These are phyloP conservation scores for Micractinium sp. DNA, from an alignment of 139 green algal species.

Conservation along the genomic window DNA sequence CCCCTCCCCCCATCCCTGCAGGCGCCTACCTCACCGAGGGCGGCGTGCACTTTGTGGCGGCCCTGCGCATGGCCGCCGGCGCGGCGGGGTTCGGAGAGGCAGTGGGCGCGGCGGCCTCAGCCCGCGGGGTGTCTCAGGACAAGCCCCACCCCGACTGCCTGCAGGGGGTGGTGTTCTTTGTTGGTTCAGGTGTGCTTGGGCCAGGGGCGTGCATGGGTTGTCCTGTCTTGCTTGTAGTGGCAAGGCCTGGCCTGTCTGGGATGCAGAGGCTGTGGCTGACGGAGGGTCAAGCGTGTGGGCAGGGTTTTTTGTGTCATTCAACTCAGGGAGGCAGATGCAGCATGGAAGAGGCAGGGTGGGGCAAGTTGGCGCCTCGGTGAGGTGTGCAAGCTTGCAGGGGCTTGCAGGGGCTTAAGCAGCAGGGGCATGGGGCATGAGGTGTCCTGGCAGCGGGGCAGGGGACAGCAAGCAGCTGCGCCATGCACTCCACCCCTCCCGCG, in stretches of 20 bases:
- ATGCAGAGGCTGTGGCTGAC: too few species aligned
- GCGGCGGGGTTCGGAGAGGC: constrained; percentile 16
- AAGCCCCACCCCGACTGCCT: constrained; percentile 27
- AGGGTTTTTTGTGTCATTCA: too few species aligned
- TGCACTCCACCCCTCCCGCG: too few species aligned
- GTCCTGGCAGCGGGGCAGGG: neutral
- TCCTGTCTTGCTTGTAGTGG: neutral
- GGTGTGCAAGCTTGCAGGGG: too few species aligned
- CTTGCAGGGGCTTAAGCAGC: neutral
- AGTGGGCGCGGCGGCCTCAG: neutral
- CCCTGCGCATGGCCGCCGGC: constrained; percentile 5
- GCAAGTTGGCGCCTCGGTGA: too few species aligned
- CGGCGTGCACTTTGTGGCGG: constrained; percentile 33
- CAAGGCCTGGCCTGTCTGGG: too few species aligned
- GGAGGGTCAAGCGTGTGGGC: too few species aligned
- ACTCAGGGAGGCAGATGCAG: too few species aligned
- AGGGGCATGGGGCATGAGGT: neutral
- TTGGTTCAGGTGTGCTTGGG: neutral
- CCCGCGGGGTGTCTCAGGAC: neutral
- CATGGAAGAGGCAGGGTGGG: too few species aligned
- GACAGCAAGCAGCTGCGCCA: neutral
- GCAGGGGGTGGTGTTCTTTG: constrained; percentile 14
- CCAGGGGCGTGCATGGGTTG: neutral
- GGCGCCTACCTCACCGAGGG: constrained; percentile 22
- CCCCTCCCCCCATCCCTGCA: neutral